Evolutionary conservation across 2,329 filamentous ascomycete species (phyloP).

Genomic region (Ceratocystis colombiana): DNA sequence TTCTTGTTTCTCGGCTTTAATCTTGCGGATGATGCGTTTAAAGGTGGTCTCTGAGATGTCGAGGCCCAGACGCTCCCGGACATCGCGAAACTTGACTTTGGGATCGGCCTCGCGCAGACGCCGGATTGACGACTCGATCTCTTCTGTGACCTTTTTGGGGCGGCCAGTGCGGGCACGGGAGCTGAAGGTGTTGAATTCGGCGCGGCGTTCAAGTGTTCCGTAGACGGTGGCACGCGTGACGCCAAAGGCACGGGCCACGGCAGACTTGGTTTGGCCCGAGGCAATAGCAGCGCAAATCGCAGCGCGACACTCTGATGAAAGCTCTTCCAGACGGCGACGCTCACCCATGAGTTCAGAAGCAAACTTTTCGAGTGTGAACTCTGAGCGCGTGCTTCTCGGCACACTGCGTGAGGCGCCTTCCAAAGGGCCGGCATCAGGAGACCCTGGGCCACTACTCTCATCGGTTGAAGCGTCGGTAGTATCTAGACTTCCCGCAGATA

Average conservation of each 20-base stretch:
- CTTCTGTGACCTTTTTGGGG: slow-evolving; percentile 25
- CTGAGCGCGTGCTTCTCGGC: slow-evolving; percentile 15
- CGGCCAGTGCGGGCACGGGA: slow-evolving; percentile 24
- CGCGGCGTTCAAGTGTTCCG: slow-evolving; percentile 24
- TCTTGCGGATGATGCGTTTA: slow-evolving; percentile 24
- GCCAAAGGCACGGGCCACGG: slow-evolving; percentile 26
- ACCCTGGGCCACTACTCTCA: slow-evolving; percentile 20
- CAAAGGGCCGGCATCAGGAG: background rate
- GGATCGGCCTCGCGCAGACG: slow-evolving; percentile 20
- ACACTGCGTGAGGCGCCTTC: slow-evolving; percentile 17
- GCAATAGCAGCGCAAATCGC: slow-evolving; percentile 26
- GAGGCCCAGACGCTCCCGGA: slow-evolving; percentile 22
- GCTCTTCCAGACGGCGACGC: slow-evolving; percentile 24
- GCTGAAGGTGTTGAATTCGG: slow-evolving; percentile 25
- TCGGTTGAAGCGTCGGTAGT: slow-evolving; percentile 21
- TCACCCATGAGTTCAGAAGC: slow-evolving; percentile 23
- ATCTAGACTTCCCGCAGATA: slow-evolving; percentile 13
- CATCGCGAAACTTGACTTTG: slow-evolving; percentile 24
- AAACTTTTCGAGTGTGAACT: slow-evolving; percentile 23
- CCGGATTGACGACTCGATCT: slow-evolving; percentile 19
- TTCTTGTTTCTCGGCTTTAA: slow-evolving; percentile 18
- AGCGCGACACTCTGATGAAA: slow-evolving; percentile 24
- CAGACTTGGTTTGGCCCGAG: slow-evolving; percentile 24
- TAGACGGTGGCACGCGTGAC: slow-evolving; percentile 26
- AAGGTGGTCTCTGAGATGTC: slow-evolving; percentile 25